Percentiles rank a stretch among this genome's conserved stretches.
phyloP scores from a whole-genome alignment of 345 rosid genomes.

The Pistacia integerrima region DNA sequence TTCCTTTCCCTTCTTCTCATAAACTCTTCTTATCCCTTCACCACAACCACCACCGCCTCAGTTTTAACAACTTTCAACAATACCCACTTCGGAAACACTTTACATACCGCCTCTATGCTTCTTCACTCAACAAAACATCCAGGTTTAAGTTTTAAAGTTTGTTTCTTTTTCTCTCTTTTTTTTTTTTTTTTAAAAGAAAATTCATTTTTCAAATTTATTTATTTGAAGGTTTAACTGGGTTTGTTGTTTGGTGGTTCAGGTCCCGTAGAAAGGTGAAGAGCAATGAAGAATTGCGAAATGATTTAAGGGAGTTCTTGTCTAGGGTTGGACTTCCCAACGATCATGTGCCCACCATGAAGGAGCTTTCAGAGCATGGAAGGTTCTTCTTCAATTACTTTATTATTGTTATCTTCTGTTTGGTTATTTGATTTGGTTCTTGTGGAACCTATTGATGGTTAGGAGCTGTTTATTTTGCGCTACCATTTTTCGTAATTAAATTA shows the following conservation, averaged over 20 bases:
- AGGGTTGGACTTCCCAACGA: conserved; percentile 63
- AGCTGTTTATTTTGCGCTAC: background rate
- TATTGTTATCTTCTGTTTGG: background rate
- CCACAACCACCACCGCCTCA: conserved; percentile 17
- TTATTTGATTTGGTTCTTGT: conserved; percentile 9
- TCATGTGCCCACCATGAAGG: conserved; percentile 81
- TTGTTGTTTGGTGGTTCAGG: conserved; percentile 29
- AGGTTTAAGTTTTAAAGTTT: conserved; percentile 32
- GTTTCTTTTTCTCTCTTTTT: background rate
- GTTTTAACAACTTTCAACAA: conserved; percentile 13
- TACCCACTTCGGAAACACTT: conserved; percentile 29
- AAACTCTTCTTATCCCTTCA: conserved; percentile 26
- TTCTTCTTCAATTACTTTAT: conserved; percentile 30
- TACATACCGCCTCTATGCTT: conserved; percentile 40
- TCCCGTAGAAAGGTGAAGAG: conserved; percentile 73
- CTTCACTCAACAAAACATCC: conserved; percentile 40
- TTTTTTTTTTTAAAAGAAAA: background rate
- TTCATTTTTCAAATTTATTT: background rate
- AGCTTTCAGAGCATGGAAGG: conserved; percentile 83
- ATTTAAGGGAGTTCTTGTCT: conserved; percentile 63
- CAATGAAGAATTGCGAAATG: conserved; percentile 68
- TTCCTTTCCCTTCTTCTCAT: conserved; percentile 29
- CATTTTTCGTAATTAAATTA: background rate
- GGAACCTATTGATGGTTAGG: background rate
- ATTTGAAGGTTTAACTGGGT: background rate